Base-by-base conservation (phyloP, 2,329 filamentous ascomycete species). In the Camillea tinctor region DNA sequence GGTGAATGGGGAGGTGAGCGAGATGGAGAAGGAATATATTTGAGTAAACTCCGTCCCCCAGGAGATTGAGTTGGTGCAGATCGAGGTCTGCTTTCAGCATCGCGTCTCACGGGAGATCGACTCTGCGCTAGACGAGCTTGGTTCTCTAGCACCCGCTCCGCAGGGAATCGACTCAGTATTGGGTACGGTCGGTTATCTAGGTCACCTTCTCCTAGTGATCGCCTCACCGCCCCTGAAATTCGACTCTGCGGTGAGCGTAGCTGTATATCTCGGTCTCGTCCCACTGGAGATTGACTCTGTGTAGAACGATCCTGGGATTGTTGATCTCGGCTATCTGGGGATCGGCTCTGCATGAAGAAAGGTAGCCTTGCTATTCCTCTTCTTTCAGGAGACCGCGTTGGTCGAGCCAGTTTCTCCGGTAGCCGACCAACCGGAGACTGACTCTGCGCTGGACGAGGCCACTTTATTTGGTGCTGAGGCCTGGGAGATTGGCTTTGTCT, bases 241-340 rank as follows among this genome's bases (percentile, higher is more conserved):
- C 9, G 19, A 13, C 49, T 21, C 49, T 50, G 49, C 4, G 49
- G 49, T 44, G 36, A 44, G 11, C 36, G 13, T 5, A 13, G 21
- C n/a, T 23, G 21, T 11, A 26, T 53, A 30, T 22, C 13, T 20
- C 17, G 19, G 8, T 57, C 55, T 44, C 22, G 50, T 52, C 30
- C 52, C 7, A 57, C 60, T 4, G 65, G 60, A 24, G 62, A 66
- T 48, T 55, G 62, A 54, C 62, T 65, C 24, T 60, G 50, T 17
- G 19, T 22, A 5, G 19, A 51, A 19, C 4, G 50, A 7, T 15
- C 15, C 17, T 19, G 50, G 2, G 1, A 21, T 21, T 19, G 15
- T 19, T 13, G 50, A 6, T 24, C 22, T 51, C 50, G 13, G 21
- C 50, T 21, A 2, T 51, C 50, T 5, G 50, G 50, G 7, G 48